These are phyloP conservation scores for Coprinellus micaceus DNA, from an alignment of 768 basidiomycete genomes.

Conservation along the genomic window DNA sequence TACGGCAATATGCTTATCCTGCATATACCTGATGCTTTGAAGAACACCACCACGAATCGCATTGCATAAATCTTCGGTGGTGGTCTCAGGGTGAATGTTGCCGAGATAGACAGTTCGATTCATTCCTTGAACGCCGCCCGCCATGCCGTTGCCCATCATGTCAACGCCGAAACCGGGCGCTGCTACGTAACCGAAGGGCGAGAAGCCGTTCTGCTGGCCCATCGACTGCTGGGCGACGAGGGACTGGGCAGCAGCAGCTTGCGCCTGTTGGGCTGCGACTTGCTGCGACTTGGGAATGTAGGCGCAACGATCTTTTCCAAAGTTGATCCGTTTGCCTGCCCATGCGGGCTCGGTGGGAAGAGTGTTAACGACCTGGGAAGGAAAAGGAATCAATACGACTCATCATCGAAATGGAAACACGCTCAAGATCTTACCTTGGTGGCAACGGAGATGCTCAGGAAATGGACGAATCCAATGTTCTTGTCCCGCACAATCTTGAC, in stretches of 20 bases:
- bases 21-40: slow-evolving; percentile 92
- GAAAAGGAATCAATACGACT: slow-evolving; percentile 3
- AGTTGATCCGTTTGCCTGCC: slow-evolving; percentile 96
- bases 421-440: slow-evolving; percentile 67
- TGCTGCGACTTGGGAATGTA: slow-evolving; percentile 96
- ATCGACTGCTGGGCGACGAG: slow-evolving; percentile 55
- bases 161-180: slow-evolving; percentile 49
- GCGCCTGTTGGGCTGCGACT: slow-evolving; percentile 81
- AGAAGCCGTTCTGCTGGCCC: slow-evolving; percentile 33
- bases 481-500: slow-evolving; percentile 99
- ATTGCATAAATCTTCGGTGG: slow-evolving; percentile 93
- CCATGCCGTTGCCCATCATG: slow-evolving; percentile 36
- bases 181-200: slow-evolving; percentile 46
- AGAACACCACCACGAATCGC: slow-evolving; percentile 94
- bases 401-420: not conserved
- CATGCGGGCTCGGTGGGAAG: slow-evolving; percentile 89
- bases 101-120: slow-evolving; percentile 96
- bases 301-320: slow-evolving; percentile 97
- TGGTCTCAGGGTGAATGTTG: slow-evolving; percentile 95
- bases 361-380: slow-evolving; percentile 80
- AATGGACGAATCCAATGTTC: slow-evolving; percentile 99
- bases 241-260: slow-evolving; percentile 80
- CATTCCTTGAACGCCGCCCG: slow-evolving; percentile 45
- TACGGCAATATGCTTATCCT: slow-evolving; percentile 96
- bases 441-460: slow-evolving; percentile 90